phyloP scores from a whole-genome alignment of 495 filamentous ascomycete species.

The Xylaria longipes region DNA sequence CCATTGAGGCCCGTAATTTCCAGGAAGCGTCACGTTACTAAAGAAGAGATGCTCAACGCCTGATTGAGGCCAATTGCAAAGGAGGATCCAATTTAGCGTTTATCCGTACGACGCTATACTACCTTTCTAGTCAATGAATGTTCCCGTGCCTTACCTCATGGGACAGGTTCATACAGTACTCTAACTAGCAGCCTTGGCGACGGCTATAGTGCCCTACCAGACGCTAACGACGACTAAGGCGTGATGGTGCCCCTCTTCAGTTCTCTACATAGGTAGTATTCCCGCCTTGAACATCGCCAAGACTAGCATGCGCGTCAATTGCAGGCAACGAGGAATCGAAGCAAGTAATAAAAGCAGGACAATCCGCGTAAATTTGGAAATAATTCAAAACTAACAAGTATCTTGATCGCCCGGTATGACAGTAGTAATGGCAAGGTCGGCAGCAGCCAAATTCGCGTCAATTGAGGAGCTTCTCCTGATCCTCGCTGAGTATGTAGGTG shows the following conservation, averaged over 20 bases:
- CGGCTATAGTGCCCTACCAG: not conserved
- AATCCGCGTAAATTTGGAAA: not conserved
- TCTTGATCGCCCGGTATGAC: not conserved
- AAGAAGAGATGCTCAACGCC: too few species aligned
- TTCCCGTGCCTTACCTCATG: not conserved
- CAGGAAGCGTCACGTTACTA: too few species aligned
- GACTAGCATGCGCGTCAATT: not conserved
- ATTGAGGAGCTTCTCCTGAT: constrained; percentile 23
- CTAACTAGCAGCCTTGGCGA: not conserved
- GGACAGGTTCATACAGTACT: not conserved
- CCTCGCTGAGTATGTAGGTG: constrained; percentile 16
- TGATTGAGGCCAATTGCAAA: too few species aligned
- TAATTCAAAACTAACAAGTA: not conserved
- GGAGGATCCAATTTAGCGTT: too few species aligned
- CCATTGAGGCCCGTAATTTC: too few species aligned
- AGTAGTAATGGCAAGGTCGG: not conserved
- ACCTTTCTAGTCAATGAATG: not conserved
- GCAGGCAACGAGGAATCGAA: not conserved
- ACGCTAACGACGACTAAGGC: constrained; percentile 10
- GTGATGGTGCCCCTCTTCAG: not conserved
- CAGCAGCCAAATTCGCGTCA: constrained; percentile 19
- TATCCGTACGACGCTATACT: too few species aligned
- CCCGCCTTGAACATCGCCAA: not conserved
- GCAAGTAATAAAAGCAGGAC: not conserved
- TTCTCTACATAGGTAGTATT: not conserved